These are phyloP conservation scores for Serendipita indica DNA, from an alignment of 768 basidiomycete species.

Conservation along the genomic window DNA sequence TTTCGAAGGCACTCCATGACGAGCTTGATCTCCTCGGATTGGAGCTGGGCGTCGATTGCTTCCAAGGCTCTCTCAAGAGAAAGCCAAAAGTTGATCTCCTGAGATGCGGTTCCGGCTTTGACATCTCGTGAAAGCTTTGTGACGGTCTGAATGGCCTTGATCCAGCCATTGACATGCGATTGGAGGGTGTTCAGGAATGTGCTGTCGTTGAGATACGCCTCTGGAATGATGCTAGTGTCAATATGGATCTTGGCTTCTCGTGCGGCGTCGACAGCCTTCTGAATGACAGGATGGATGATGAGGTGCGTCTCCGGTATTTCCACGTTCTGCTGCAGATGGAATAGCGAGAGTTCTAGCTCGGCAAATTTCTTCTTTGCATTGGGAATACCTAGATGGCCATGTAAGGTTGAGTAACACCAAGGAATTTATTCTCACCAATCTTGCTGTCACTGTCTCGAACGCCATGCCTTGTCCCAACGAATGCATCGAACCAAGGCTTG, in stretches of 20 bases:
- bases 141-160: slow-evolving; percentile 92
- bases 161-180: slow-evolving; percentile 90
- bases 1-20: slow-evolving; percentile 89
- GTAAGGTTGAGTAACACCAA: neutral
- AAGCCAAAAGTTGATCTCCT: slow-evolving; percentile 99
- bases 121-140: slow-evolving; percentile 94
- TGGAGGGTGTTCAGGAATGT: slow-evolving; percentile 89
- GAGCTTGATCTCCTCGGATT: slow-evolving; percentile 83
- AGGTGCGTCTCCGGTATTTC: slow-evolving; percentile 96
- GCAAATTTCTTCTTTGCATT: slow-evolving; percentile 99
- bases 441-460: slow-evolving; percentile 68
- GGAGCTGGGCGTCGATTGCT: slow-evolving; percentile 79
- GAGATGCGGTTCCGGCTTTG: slow-evolving; percentile 84
- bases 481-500: slow-evolving; percentile 97
- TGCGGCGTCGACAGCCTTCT: slow-evolving; percentile 68
- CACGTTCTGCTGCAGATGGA: slow-evolving; percentile 96
- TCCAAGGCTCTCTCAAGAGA: slow-evolving; percentile 88
- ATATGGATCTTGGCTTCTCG: slow-evolving; percentile 44
- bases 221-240: slow-evolving; percentile 60
- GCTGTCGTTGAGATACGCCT: slow-evolving; percentile 67
- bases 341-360: slow-evolving; percentile 82
- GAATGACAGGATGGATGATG: slow-evolving; percentile 78
- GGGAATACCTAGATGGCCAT: slow-evolving; percentile 50
- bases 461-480: slow-evolving; percentile 67
- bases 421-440: slow-evolving; percentile 40